phyloP scores from a whole-genome alignment of 129 eudicot species.

The Artemisia annua region DNA sequence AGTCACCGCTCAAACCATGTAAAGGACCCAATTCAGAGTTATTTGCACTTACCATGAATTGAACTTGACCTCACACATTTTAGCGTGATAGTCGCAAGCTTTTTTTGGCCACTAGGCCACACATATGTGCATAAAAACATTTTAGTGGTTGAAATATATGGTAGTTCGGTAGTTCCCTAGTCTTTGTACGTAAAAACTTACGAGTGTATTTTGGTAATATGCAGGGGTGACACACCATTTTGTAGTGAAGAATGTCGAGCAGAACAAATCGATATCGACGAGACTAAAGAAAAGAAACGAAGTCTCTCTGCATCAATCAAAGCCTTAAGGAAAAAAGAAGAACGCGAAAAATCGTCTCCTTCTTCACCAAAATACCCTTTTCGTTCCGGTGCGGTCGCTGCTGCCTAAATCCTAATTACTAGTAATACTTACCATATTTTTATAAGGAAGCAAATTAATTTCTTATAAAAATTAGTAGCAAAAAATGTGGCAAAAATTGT shows the following conservation, averaged over 20 bases:
- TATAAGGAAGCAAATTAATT: not conserved
- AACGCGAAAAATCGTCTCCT: slow-evolving; percentile 29
- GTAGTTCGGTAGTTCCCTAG: not conserved
- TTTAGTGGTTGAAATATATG: not conserved
- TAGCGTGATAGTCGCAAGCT: too few relatives aligned
- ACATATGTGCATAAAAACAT: too few relatives aligned
- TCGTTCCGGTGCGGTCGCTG: slow-evolving; percentile 50
- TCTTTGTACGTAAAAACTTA: not conserved
- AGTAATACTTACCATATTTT: not conserved
- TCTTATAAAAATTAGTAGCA: not conserved
- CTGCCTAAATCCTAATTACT: slow-evolving; percentile 47
- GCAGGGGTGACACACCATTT: slow-evolving; percentile 64
- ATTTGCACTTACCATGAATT: too few relatives aligned
- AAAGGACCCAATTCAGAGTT: too few relatives aligned
- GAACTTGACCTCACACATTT: too few relatives aligned
- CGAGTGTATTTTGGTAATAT: not conserved
- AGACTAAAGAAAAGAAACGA: slow-evolving; percentile 49
- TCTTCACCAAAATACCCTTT: slow-evolving; percentile 45
- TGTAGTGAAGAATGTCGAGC: slow-evolving; percentile 65
- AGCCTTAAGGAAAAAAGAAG: slow-evolving; percentile 61
- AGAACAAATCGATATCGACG: slow-evolving; percentile 58
- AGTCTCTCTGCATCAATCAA: slow-evolving; percentile 42
- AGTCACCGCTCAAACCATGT: too few relatives aligned
- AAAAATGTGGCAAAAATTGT: not conserved
- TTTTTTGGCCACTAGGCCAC: too few relatives aligned